Base-by-base conservation (phyloP, 208 protist species). In the Herpetomonas tarakana region DNA sequence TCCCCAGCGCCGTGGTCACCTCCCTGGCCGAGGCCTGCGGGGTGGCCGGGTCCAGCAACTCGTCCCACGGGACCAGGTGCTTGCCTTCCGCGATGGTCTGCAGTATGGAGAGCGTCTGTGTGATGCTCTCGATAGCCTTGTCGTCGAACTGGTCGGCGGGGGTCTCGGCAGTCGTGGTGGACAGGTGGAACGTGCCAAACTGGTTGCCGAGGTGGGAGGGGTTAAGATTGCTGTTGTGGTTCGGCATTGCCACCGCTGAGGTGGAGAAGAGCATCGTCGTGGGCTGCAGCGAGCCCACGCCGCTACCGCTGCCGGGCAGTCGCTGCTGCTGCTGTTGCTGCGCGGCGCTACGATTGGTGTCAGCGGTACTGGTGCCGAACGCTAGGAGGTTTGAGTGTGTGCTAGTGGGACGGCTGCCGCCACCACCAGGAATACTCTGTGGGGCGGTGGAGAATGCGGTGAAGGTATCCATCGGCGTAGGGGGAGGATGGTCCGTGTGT, bases 1-100 rank as follows among this genome's bases (percentile, higher is more conserved):
- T 55, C 22, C 27, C 52, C 4, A 69, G 30, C 44, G 63, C 63
- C 35, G 55, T 46, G 16, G 25, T 39, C 27, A 69, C 19, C 25
- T 54, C 38, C 41, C 21, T 50, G 57, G 41, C 63, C 21, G 63
- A 69, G 29, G 62, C 55, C 38, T 53, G 28, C 1, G 55, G 55
- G n/a, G 45, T 9, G 18, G 6, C 14, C 18, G 68, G 54, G 55
- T 78, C 72, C 4, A 83, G 30, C 39, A 83, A 31, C 19, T 55
- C 57, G 14, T 39, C 52, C 76, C 76, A 83, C 29, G 76, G 55
- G 2, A 75, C 64, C 38, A 74, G 18, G 27, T 64, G 63, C 3
- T 50, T 38, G 19, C 76, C 71, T 24, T 63, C 62, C n/a, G 27
- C 25, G 35, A 83, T 70, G 26, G 52, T 65, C 44, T 68, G 63